These are phyloP conservation scores for Blastomyces parvus DNA, from an alignment of 2,329 filamentous ascomycete species.

Conservation along the genomic window DNA sequence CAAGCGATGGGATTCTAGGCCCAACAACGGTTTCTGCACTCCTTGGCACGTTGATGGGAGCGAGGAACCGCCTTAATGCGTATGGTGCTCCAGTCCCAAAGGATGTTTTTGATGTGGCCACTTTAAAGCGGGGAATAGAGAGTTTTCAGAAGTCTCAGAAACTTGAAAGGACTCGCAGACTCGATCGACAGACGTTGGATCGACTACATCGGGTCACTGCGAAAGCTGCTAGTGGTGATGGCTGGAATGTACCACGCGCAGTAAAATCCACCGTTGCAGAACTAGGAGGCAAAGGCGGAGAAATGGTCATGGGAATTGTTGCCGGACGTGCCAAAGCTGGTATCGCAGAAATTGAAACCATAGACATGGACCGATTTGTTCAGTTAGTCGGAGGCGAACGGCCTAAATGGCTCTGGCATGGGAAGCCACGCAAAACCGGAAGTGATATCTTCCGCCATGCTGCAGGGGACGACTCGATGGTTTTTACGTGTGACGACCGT, in stretches of 20 bases:
- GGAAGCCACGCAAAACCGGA: constrained; percentile 63
- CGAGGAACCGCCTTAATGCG: constrained; percentile 78
- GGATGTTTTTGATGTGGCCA: constrained; percentile 79
- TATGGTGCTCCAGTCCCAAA: constrained; percentile 76
- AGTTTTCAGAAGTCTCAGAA: constrained; percentile 88
- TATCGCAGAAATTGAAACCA: constrained; percentile 84
- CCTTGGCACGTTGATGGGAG: constrained; percentile 79
- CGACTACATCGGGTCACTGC: constrained; percentile 73
- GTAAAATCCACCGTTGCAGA: constrained; percentile 94
- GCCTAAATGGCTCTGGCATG: constrained; percentile 89
- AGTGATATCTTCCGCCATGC: constrained; percentile 25
- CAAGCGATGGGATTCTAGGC: constrained; percentile 82
- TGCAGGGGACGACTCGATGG: constrained; percentile 31
- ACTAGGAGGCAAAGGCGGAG: constrained; percentile 84
- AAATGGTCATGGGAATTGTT: constrained; percentile 93
- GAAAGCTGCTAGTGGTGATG: constrained; percentile 80
- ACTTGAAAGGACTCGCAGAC: constrained; percentile 62
- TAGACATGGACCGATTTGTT: constrained; percentile 77
- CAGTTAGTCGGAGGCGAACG: constrained; percentile 69
- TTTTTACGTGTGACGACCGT: constrained; percentile 39
- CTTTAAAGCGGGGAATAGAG: constrained; percentile 71
- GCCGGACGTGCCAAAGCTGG: constrained; percentile 76
- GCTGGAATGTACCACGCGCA: constrained; percentile 84
- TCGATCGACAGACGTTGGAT: constrained; percentile 76
- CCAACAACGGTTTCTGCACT: constrained; percentile 84